Evolutionary conservation across 1,284 basidiomycete species (phyloP).

Genomic region (Rhodotorula sp.): DNA sequence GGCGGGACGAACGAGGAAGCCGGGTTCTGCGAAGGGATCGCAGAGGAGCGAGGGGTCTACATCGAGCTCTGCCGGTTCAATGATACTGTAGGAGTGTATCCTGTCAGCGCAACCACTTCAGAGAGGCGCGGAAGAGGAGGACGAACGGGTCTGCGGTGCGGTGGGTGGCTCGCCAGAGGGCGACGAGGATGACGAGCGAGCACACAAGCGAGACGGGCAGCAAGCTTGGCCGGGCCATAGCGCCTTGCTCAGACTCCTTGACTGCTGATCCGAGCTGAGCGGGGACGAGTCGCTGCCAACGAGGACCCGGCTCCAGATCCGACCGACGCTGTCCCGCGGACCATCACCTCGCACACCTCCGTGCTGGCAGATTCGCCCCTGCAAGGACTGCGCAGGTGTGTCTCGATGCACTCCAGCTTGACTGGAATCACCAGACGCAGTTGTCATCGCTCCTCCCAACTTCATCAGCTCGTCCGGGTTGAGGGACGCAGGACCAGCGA

Average conservation of each 20-base stretch:
- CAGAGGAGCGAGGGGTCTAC: constrained; percentile 26
- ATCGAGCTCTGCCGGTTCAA: not conserved
- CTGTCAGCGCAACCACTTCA: not conserved
- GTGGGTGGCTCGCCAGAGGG: not conserved
- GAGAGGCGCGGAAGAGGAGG: not conserved
- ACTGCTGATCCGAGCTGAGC: too few relatives aligned
- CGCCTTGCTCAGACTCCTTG: not conserved
- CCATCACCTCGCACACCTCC: not conserved
- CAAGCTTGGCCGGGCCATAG: not conserved
- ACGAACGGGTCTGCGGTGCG: not conserved
- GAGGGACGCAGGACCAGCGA: too few relatives aligned
- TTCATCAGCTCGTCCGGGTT: too few relatives aligned
- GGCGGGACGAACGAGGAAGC: constrained; percentile 33
- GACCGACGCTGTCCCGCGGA: not conserved
- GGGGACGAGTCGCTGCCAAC: too few relatives aligned
- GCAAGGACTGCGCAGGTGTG: too few relatives aligned
- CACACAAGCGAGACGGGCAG: not conserved
- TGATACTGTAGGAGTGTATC: not conserved
- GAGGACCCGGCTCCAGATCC: not conserved
- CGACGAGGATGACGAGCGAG: constrained; percentile 1
- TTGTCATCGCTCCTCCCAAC: too few relatives aligned
- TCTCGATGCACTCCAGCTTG: too few relatives aligned
- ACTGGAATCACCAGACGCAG: too few relatives aligned
- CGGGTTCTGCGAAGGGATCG: constrained; percentile 44
- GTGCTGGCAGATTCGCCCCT: too few relatives aligned